phyloP scores from a whole-genome alignment of 352 stramenopile genomes.

The Elongisporangium undulatum region DNA sequence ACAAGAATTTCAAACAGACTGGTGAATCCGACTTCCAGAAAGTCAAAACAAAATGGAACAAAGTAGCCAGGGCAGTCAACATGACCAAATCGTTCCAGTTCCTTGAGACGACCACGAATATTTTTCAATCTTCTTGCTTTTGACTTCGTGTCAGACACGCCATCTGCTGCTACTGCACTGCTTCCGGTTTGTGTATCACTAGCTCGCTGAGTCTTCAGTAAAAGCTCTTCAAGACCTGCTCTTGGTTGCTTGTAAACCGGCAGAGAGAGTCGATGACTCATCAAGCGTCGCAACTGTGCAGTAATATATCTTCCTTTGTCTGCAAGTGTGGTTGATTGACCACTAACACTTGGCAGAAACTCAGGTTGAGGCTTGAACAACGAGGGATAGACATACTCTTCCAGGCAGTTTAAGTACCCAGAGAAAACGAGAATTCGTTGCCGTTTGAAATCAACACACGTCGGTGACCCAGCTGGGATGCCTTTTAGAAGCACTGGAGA shows the following conservation, averaged over 20 bases:
- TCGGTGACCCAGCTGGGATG: constrained; percentile 57
- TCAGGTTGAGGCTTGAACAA: not conserved
- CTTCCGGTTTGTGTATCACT: not conserved
- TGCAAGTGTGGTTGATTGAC: constrained; percentile 9
- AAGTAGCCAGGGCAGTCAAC: constrained; percentile 46
- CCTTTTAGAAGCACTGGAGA: constrained; percentile 48
- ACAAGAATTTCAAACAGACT: not conserved
- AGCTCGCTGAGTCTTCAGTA: constrained; percentile 16
- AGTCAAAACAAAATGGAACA: constrained; percentile 63
- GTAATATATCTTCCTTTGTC: constrained; percentile 28
- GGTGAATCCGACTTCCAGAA: constrained; percentile 27
- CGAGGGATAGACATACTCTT: constrained; percentile 35
- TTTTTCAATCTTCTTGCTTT: constrained; percentile 59
- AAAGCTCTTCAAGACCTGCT: constrained; percentile 45
- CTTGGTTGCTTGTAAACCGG: constrained; percentile 39
- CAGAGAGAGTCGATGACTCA: constrained; percentile 30
- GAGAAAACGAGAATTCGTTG: constrained; percentile 65
- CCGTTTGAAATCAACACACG: constrained; percentile 39
- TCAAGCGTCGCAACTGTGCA: constrained; percentile 23
- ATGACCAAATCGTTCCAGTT: constrained; percentile 23
- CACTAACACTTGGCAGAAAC: not conserved
- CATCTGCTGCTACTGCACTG: not conserved
- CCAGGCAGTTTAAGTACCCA: constrained; percentile 60
- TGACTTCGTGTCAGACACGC: constrained; percentile 19
- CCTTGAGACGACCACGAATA: constrained; percentile 37